Evolutionary conservation across 495 filamentous ascomycete species (phyloP).

Genomic region (Aspergillus hancockii): DNA sequence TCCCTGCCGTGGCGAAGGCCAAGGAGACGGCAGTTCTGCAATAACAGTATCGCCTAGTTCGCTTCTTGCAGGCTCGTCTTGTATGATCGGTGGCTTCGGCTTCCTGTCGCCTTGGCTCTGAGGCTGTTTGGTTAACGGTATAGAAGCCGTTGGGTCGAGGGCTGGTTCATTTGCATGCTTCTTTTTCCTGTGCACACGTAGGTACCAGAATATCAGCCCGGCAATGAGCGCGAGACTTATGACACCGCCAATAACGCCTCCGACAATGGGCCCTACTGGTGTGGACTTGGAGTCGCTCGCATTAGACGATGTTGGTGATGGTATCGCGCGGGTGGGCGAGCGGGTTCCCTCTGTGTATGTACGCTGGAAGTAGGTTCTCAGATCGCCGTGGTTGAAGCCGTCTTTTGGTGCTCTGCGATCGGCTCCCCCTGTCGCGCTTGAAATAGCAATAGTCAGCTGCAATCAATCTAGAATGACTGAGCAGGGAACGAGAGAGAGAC

Average conservation of each 20-base stretch:
- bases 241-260: conserved; percentile 10
- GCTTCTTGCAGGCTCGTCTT: neutral
- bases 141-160: neutral
- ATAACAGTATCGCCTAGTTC: neutral
- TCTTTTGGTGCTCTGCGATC: neutral
- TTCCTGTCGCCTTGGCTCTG: neutral
- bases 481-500: neutral
- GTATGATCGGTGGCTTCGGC: neutral
- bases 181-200: neutral
- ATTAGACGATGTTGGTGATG: neutral
- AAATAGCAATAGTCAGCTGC: neutral
- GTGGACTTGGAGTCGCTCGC: neutral
- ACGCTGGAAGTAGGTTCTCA: conserved; percentile 9
- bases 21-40: neutral
- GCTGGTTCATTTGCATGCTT: neutral
- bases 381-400: conserved; percentile 8
- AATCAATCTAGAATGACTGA: too few species aligned
- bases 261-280: conserved; percentile 9
- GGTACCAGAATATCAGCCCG: neutral
- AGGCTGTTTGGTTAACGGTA: too few species aligned
- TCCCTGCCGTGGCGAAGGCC: neutral
- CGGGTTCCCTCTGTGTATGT: neutral
- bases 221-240: neutral
- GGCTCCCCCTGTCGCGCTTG: conserved; percentile 5
- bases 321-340: conserved; percentile 3